Evolutionary conservation across 1,284 basidiomycete species (phyloP).

Genomic region (Caloboletus inedulis): DNA sequence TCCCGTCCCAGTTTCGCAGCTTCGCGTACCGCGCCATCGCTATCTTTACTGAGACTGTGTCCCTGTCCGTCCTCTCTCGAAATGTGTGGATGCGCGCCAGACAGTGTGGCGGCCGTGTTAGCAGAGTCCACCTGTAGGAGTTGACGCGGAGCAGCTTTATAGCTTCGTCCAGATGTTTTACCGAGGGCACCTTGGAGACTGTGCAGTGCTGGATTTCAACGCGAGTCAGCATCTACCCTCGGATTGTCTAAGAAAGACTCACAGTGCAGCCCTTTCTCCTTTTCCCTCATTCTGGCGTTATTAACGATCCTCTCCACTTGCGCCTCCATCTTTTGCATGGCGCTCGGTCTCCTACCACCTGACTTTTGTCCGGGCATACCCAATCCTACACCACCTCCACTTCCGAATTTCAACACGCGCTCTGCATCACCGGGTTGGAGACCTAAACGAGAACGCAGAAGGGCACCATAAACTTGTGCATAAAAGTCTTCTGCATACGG

Average conservation of each 20-base stretch:
- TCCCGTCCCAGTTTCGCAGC: slow-evolving; percentile 71
- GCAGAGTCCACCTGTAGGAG: slow-evolving; percentile 81
- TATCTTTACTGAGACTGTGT: slow-evolving; percentile 34
- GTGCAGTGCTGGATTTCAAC: slow-evolving; percentile 51
- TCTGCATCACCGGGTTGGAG: slow-evolving; percentile 62
- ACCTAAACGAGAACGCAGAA: slow-evolving; percentile 75
- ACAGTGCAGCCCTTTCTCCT: slow-evolving; percentile 75
- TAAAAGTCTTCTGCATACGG: slow-evolving; percentile 99
- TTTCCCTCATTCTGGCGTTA: slow-evolving; percentile 83
- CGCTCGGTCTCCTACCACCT: slow-evolving; percentile 76
- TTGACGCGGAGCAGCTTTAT: slow-evolving; percentile 94
- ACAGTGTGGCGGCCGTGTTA: slow-evolving; percentile 48
- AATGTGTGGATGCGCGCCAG: slow-evolving; percentile 55
- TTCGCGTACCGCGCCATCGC: slow-evolving; percentile 60
- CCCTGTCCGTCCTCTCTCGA: slow-evolving; percentile 47
- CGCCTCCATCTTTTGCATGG: slow-evolving; percentile 96
- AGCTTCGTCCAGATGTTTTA: slow-evolving; percentile 86
- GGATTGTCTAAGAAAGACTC: slow-evolving; percentile 23
- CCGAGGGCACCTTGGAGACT: slow-evolving; percentile 95
- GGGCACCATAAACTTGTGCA: slow-evolving; percentile 91
- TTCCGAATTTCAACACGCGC: slow-evolving; percentile 78
- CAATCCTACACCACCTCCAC: slow-evolving; percentile 79
- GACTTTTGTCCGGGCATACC: slow-evolving; percentile 51
- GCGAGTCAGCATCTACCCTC: slow-evolving; percentile 9
- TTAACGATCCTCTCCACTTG: slow-evolving; percentile 97